phyloP scores from a whole-genome alignment of 108 stramenopile species.

The Nannochloropsis granulata region DNA sequence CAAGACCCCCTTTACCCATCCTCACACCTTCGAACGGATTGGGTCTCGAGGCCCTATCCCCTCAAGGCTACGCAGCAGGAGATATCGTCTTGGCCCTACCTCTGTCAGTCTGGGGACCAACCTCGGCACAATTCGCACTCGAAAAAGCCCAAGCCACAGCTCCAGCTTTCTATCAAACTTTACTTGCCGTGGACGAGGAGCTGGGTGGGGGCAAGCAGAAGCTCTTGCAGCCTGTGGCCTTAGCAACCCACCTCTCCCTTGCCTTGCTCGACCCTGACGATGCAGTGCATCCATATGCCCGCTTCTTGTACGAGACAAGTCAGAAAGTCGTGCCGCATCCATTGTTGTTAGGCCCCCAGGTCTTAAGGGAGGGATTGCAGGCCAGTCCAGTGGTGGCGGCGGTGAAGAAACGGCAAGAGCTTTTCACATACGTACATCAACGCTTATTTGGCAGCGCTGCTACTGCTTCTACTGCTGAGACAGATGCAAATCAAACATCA shows the following conservation, averaged over 20 bases:
- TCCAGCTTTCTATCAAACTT: not conserved
- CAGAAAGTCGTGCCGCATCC: not conserved
- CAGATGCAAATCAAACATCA: not conserved
- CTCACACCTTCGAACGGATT: not conserved
- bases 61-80: not conserved
- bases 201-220: not conserved
- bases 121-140: not conserved
- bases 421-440: not conserved
- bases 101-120: not conserved
- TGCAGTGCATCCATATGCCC: not conserved
- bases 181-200: not conserved
- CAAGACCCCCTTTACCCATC: not conserved
- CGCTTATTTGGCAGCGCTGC: not conserved
- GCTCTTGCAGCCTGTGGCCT: not conserved
- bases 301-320: not conserved
- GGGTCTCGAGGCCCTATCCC: not conserved
- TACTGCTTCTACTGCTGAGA: not conserved
- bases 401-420: not conserved
- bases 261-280: not conserved
- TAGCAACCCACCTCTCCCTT: not conserved
- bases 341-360: not conserved
- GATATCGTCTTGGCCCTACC: not conserved
- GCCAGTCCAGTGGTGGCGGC: not conserved
- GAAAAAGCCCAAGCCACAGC: not conserved
- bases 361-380: not conserved